These are phyloP conservation scores for Trypanosoma lewisi DNA, from an alignment of 208 protist species.

Conservation along the genomic window DNA sequence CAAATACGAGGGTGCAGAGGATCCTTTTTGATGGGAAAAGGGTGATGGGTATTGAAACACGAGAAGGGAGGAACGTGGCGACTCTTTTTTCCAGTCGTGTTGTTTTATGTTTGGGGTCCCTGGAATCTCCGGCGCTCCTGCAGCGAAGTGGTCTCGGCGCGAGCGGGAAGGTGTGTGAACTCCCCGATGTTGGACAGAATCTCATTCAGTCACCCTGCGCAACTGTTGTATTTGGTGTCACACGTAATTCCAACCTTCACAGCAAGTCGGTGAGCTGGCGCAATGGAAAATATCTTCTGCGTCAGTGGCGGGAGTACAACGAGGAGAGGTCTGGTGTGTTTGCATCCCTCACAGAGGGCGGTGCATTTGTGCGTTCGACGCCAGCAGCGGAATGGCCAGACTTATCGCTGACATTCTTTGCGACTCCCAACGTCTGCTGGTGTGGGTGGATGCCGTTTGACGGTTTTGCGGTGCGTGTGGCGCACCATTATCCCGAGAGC, in stretches of 20 bases:
- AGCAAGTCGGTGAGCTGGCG: conserved; percentile 71
- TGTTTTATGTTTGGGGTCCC: conserved; percentile 46
- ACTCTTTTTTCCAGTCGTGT: conserved; percentile 26
- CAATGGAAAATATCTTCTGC: conserved; percentile 50
- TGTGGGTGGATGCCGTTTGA: conserved; percentile 32
- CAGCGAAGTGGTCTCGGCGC: conserved; percentile 57
- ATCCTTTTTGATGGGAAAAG: conserved; percentile 29
- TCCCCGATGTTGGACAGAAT: conserved; percentile 50
- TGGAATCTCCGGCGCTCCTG: conserved; percentile 59
- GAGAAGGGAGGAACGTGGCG: neutral
- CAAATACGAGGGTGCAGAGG: conserved; percentile 29
- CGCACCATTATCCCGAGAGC: conserved; percentile 65
- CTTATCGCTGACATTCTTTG: conserved; percentile 58
- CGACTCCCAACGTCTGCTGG: conserved; percentile 52
- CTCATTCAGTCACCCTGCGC: conserved; percentile 49
- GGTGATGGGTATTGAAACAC: conserved; percentile 30
- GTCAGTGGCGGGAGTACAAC: conserved; percentile 73
- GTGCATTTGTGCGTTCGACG: conserved; percentile 53
- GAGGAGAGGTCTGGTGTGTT: conserved; percentile 63
- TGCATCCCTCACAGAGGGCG: conserved; percentile 52
- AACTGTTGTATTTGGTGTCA: conserved; percentile 53
- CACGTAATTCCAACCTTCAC: conserved; percentile 22
- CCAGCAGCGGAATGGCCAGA: conserved; percentile 32
- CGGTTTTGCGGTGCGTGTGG: conserved; percentile 63
- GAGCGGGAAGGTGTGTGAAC: conserved; percentile 36